Evolutionary conservation across 441 rosid genomes (phyloP).

Genomic region (Flueggea neowawraea): DNA sequence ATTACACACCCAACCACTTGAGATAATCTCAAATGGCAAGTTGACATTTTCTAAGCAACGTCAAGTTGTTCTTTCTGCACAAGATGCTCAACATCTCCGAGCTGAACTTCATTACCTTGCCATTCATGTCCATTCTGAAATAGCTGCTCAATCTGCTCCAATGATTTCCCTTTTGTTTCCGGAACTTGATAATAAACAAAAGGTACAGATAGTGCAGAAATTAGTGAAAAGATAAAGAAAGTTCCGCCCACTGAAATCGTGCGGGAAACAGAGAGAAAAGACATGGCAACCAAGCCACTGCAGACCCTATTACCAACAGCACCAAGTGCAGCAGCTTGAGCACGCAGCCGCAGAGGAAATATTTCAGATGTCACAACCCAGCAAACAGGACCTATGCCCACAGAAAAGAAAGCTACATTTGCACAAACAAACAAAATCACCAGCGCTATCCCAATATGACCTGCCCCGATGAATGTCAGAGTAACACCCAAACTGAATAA

Average conservation of each 20-base stretch:
- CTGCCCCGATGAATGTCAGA: conserved; percentile 50
- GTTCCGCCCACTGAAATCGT: conserved; percentile 69
- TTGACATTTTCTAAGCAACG: too few species aligned
- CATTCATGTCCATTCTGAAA: conserved; percentile 42
- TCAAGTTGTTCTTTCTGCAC: conserved; percentile 40
- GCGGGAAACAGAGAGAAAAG: conserved; percentile 67
- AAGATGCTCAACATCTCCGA: conserved; percentile 73
- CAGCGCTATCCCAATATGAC: conserved; percentile 38
- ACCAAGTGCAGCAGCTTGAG: conserved; percentile 88
- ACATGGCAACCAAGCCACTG: conserved; percentile 91
- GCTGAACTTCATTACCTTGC: conserved; percentile 53
- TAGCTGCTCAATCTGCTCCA: conserved; percentile 76
- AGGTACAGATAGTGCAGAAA: conserved; percentile 66
- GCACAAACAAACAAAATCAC: conserved; percentile 64
- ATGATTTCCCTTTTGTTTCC: conserved; percentile 83
- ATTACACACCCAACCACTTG: too few species aligned
- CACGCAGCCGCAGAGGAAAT: conserved; percentile 73
- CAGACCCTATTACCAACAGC: conserved; percentile 81
- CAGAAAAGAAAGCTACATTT: conserved; percentile 83
- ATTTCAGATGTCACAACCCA: conserved; percentile 92
- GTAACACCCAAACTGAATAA: conserved; percentile 54
- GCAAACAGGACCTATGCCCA: conserved; percentile 84
- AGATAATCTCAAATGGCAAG: too few species aligned
- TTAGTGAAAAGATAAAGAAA: conserved; percentile 53
- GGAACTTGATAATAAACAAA: conserved; percentile 68